These are phyloP conservation scores for Hanseniaspora meyeri DNA, from an alignment of 805 yeast genomes.

Conservation along the genomic window DNA sequence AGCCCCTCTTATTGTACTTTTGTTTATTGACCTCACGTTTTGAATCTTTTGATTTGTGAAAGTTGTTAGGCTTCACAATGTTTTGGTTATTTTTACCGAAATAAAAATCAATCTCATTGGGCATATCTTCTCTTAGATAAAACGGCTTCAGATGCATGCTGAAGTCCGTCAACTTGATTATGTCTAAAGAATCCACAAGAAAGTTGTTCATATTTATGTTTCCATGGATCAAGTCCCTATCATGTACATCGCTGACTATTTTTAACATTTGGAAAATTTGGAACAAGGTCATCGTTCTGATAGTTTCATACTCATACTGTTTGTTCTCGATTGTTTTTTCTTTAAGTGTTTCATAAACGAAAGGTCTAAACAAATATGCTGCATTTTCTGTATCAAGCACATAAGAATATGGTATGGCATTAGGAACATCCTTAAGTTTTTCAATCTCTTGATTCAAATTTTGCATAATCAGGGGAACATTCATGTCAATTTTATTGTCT, in stretches of 20 bases:
- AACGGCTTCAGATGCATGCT: slow-evolving; percentile 68
- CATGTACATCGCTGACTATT: slow-evolving; percentile 55
- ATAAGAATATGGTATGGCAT: slow-evolving; percentile 58
- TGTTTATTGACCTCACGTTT: background rate
- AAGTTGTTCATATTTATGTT: slow-evolving; percentile 87
- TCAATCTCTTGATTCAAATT: slow-evolving; percentile 27
- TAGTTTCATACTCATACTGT: slow-evolving; percentile 51
- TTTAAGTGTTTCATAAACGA: slow-evolving; percentile 64
- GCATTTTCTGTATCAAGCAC: slow-evolving; percentile 84
- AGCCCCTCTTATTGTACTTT: slow-evolving; percentile 42
- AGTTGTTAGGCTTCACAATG: background rate
- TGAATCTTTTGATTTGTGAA: background rate
- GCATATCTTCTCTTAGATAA: slow-evolving; percentile 80
- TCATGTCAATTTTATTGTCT: slow-evolving; percentile 12
- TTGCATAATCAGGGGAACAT: slow-evolving; percentile 22
- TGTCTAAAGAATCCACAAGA: slow-evolving; percentile 76
- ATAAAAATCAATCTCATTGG: slow-evolving; percentile 80
- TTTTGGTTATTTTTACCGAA: slow-evolving; percentile 34
- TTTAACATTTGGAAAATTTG: slow-evolving; percentile 64
- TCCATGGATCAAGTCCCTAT: slow-evolving; percentile 58
- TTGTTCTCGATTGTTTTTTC: slow-evolving; percentile 39
- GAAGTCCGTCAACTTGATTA: slow-evolving; percentile 74
- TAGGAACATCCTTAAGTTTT: slow-evolving; percentile 39
- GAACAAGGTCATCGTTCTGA: slow-evolving; percentile 62
- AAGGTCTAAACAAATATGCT: slow-evolving; percentile 77